Percentiles rank a stretch among this genome's conserved stretches.
Evolutionary conservation across 176 grass and related monocot genomes (phyloP).

Genomic region (Oryza longistaminata): DNA sequence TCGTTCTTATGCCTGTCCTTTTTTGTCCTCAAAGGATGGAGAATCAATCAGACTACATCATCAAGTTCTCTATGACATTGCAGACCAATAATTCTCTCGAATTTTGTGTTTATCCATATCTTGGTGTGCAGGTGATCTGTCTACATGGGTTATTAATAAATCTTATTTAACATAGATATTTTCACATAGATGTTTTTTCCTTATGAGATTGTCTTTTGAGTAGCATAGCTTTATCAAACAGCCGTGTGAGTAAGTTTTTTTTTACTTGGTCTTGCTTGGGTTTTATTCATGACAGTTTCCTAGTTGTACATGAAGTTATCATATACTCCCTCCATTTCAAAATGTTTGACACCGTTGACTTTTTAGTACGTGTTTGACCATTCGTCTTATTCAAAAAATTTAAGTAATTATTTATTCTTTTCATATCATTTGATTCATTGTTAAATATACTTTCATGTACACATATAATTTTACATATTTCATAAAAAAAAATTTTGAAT

Average conservation of each 20-base stretch:
- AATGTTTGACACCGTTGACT: too few species aligned
- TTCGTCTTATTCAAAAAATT: too few species aligned
- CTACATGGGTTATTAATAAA: constrained; percentile 11
- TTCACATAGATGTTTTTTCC: neutral
- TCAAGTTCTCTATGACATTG: constrained; percentile 89
- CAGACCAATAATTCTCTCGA: constrained; percentile 96
- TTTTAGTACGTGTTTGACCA: too few species aligned
- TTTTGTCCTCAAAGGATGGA: constrained; percentile 75
- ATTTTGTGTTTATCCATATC: constrained; percentile 86
- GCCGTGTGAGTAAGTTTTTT: constrained; percentile 1
- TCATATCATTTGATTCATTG: too few species aligned
- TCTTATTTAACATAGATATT: neutral
- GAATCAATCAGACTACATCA: constrained; percentile 67
- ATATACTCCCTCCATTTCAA: neutral
- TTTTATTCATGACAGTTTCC: constrained; percentile 16
- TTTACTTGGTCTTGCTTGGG: constrained; percentile 12
- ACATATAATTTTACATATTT: too few species aligned
- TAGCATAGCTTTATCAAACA: constrained; percentile 15
- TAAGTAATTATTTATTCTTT: too few species aligned
- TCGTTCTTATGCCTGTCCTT: constrained; percentile 92
- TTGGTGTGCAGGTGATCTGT: constrained; percentile 79
- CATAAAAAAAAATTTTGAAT: too few species aligned
- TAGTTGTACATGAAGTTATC: neutral
- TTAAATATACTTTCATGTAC: too few species aligned
- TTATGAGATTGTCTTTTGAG: constrained; percentile 23